phyloP scores from a whole-genome alignment of 495 filamentous ascomycete genomes.

The Chlorociboria aeruginascens region DNA sequence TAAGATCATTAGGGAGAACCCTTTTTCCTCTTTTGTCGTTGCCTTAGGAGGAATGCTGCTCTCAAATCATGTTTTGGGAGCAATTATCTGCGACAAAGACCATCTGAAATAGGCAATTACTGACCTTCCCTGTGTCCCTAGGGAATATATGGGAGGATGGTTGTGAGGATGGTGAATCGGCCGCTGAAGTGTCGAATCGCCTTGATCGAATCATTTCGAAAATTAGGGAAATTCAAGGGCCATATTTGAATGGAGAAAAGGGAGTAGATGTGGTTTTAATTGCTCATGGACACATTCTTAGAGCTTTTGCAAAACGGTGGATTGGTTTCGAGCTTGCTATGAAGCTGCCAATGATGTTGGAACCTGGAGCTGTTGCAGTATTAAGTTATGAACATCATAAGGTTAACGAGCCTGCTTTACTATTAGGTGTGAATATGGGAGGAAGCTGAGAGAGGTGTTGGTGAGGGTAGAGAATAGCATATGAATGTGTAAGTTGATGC shows the following conservation, averaged over 20 bases:
- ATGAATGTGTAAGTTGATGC: background rate
- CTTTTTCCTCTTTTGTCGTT: too few species aligned
- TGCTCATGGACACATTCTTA: slow-evolving; percentile 59
- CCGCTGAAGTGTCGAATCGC: slow-evolving; percentile 43
- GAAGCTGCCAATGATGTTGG: slow-evolving; percentile 45
- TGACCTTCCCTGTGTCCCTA: too few species aligned
- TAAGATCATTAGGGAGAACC: too few species aligned
- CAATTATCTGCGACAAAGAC: too few species aligned
- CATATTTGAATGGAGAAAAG: slow-evolving; percentile 28
- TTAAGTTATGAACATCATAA: slow-evolving; percentile 59
- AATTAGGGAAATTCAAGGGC: slow-evolving; percentile 40
- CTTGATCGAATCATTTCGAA: slow-evolving; percentile 53
- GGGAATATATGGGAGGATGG: slow-evolving; percentile 64
- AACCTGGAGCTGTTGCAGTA: slow-evolving; percentile 58
- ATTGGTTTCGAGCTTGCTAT: slow-evolving; percentile 43
- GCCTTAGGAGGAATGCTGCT: too few species aligned
- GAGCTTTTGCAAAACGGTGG: slow-evolving; percentile 68
- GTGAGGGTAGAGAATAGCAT: background rate
- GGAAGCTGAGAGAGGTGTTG: background rate
- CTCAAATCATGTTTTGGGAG: too few species aligned
- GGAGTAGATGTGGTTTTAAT: slow-evolving; percentile 53
- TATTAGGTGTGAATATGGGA: slow-evolving; percentile 36
- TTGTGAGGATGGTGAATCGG: slow-evolving; percentile 44
- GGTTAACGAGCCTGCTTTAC: slow-evolving; percentile 57
- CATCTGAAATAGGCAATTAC: too few species aligned